Percentiles rank a stretch among this genome's conserved stretches.
Conservation (phyloP, 768 basidiomycete genomes). For the Myochromella boudieri region DNA sequence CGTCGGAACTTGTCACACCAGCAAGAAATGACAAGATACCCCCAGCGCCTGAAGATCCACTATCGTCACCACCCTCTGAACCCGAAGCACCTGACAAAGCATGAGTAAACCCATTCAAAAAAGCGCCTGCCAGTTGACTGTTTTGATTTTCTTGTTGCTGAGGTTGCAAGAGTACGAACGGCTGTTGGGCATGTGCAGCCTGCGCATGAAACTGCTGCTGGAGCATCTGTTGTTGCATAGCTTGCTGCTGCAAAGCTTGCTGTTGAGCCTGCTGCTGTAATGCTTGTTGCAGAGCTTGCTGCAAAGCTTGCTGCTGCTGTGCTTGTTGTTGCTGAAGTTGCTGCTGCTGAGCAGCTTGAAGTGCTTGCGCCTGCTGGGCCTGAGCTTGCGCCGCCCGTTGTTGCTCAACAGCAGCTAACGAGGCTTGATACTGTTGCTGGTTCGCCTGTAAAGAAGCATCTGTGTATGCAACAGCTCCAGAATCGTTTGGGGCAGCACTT, state of each 20-base stretch:
- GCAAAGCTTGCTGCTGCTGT: conserved; percentile 3
- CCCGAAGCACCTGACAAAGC: conserved; percentile 2
- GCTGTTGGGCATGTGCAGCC: not conserved
- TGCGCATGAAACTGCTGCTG: conserved; percentile 1
- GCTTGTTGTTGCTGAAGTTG: conserved; percentile 4
- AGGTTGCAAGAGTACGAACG: not conserved
- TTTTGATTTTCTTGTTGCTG: not conserved
- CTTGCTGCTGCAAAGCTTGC: conserved; percentile 5
- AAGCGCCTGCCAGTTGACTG: not conserved
- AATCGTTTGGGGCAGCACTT: conserved; percentile 1
- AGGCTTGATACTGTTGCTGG: not conserved
- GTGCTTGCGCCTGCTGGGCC: conserved; percentile 1
- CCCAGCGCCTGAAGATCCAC: not conserved
- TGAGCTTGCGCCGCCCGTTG: conserved; percentile 1
- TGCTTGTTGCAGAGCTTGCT: not conserved
- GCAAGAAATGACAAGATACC: not conserved
- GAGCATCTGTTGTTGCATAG: not conserved
- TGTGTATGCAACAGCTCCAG: not conserved
- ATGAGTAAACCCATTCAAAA: conserved; percentile 4
- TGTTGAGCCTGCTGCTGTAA: not conserved
- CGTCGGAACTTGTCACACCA: not conserved
- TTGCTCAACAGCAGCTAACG: not conserved
- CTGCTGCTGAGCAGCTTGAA: conserved; percentile 1
- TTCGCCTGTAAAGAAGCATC: conserved; percentile 4
- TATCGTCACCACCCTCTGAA: not conserved